Conservation (phyloP, 2,329 filamentous ascomycete genomes). For the Colletotrichum sidae region DNA sequence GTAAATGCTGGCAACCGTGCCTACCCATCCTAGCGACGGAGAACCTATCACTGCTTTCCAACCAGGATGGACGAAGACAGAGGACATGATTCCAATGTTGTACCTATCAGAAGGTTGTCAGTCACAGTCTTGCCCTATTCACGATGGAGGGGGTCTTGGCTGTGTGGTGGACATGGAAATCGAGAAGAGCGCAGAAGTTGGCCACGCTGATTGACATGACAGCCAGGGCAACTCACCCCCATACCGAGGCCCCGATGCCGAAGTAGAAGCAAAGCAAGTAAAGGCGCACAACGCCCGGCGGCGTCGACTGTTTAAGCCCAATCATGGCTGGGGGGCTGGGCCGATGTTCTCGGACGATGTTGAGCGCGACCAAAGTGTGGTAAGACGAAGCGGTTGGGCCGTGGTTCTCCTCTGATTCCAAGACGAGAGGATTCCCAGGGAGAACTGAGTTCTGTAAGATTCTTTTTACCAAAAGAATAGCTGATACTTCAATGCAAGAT, state of each 20-base stretch:
- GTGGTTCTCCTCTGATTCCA: too few species aligned
- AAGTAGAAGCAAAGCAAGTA: conserved; percentile 63
- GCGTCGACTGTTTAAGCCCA: background rate
- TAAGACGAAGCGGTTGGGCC: too few species aligned
- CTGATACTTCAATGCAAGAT: too few species aligned
- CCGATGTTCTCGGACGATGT: too few species aligned
- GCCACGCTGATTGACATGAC: too few species aligned
- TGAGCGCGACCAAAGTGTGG: too few species aligned
- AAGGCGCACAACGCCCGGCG: conserved; percentile 51
- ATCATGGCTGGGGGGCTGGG: conserved; percentile 42
- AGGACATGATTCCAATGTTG: conserved; percentile 68
- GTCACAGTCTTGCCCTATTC: background rate
- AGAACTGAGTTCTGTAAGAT: too few species aligned
- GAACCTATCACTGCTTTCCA: conserved; percentile 60
- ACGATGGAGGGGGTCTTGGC: too few species aligned
- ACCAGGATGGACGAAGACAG: conserved; percentile 66
- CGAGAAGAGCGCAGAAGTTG: background rate
- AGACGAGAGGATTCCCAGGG: too few species aligned
- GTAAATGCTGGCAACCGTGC: conserved; percentile 66
- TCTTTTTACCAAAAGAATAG: too few species aligned
- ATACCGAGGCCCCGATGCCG: conserved; percentile 66
- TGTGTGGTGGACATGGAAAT: too few species aligned
- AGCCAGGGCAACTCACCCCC: conserved; percentile 56
- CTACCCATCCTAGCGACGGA: conserved; percentile 56
- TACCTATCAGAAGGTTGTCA: conserved; percentile 51